These are phyloP conservation scores for Cornus florida DNA, from an alignment of 148 eudicot genomes.

Conservation along the genomic window DNA sequence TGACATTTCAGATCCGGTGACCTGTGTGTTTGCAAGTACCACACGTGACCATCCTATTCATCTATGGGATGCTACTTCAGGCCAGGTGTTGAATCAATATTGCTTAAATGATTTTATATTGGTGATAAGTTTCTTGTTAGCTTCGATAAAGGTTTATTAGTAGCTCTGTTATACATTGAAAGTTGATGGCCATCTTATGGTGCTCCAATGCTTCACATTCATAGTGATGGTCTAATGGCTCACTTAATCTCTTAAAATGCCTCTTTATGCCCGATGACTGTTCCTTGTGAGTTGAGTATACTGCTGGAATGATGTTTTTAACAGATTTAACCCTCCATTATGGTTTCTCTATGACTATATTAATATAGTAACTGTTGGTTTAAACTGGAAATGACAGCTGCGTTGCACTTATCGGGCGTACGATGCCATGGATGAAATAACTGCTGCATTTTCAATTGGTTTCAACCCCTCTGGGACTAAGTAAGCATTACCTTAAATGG, in stretches of 20 bases:
- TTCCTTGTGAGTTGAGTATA: neutral
- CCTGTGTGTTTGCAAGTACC: slow-evolving; percentile 92
- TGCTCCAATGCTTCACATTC: neutral
- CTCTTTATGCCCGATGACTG: neutral
- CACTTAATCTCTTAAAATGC: neutral
- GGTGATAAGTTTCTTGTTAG: neutral
- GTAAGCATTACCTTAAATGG: slow-evolving; percentile 42
- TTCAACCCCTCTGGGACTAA: slow-evolving; percentile 84
- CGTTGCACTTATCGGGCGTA: slow-evolving; percentile 98
- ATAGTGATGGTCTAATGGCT: neutral
- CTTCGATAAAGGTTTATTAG: neutral
- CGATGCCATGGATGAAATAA: slow-evolving; percentile 97
- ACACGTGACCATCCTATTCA: slow-evolving; percentile 98
- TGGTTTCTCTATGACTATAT: neutral
- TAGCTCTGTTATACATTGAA: neutral
- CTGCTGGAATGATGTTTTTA: neutral
- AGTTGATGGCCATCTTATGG: slow-evolving; percentile 4
- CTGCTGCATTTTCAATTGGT: slow-evolving; percentile 90
- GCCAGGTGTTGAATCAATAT: slow-evolving; percentile 69
- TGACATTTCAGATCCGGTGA: slow-evolving; percentile 62
- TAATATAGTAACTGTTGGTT: neutral
- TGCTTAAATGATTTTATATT: neutral
- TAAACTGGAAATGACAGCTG: slow-evolving; percentile 49
- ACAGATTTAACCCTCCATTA: neutral
- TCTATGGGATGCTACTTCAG: slow-evolving; percentile 95